Evolutionary conservation across 257 asterid genomes (phyloP).

Genomic region (Cinchona pubescens): DNA sequence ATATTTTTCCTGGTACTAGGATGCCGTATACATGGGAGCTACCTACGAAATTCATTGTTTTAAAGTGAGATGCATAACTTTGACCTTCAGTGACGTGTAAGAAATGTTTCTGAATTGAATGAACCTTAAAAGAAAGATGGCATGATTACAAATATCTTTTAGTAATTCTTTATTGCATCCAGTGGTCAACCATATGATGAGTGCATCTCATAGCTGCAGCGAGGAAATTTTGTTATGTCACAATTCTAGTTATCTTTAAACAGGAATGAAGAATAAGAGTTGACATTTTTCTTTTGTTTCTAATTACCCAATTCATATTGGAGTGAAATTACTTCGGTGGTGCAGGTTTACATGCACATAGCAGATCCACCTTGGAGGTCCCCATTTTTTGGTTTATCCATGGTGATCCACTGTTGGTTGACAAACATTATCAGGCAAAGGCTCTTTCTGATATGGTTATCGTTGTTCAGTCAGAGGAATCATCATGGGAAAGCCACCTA

Average conservation of each 20-base stretch:
- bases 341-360: conserved; percentile 88
- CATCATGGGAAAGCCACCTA: conserved; percentile 97
- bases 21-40: neutral
- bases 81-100: neutral
- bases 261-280: neutral
- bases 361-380: conserved; percentile 88
- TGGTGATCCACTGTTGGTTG: conserved; percentile 80
- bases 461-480: conserved; percentile 92
- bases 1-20: neutral
- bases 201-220: neutral
- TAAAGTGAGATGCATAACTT: neutral
- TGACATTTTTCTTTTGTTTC: neutral
- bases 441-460: conserved; percentile 95
- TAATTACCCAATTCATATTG: neutral
- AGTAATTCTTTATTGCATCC: neutral
- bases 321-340: conserved; percentile 24
- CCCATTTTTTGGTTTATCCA: conserved; percentile 96
- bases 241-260: neutral
- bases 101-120: neutral
- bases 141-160: neutral
- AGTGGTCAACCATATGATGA: neutral
- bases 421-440: conserved; percentile 93
- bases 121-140: neutral
- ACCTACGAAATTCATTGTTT: neutral
- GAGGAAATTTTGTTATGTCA: neutral